These are phyloP conservation scores for Phytopythium chamaehyphon DNA, from an alignment of 352 stramenopile genomes.

Conservation along the genomic window DNA sequence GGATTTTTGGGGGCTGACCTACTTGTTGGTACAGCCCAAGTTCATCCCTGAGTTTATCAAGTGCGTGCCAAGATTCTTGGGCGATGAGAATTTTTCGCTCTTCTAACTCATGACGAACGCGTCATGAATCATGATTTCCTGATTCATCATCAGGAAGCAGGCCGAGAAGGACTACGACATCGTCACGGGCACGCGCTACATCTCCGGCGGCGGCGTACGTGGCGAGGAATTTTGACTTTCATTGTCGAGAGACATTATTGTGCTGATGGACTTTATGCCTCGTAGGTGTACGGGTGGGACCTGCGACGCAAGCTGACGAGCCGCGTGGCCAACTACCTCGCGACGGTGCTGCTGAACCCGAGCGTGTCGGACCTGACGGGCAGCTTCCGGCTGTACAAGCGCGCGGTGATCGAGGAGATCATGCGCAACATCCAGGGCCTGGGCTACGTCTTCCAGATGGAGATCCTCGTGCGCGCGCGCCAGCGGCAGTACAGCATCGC, in stretches of 20 bases:
- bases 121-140: no score
- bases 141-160: conserved; percentile 40
- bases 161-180: conserved; percentile 89
- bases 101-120: no score
- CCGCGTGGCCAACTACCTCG: conserved; percentile 97
- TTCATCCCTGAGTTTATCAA: conserved; percentile 94
- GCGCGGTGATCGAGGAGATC: conserved; percentile 92
- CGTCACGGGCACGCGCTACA: conserved; percentile 96
- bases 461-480: conserved; percentile 95
- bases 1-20: not conserved
- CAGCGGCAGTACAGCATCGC: conserved; percentile 89
- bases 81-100: no score
- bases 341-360: conserved; percentile 94
- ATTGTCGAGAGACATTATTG: not conserved
- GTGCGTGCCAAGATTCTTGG: conserved; percentile 27
- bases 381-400: conserved; percentile 97
- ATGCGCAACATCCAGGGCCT: conserved; percentile 86
- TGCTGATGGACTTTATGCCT: not conserved
- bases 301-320: conserved; percentile 95
- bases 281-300: conserved; percentile 95
- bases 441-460: conserved; percentile 99
- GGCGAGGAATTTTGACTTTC: no score
- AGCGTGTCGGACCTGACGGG: conserved; percentile 96
- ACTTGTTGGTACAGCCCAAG: conserved; percentile 75
- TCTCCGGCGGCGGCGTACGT: conserved; percentile 89